A percentile compares a stretch with the other conserved stretches of the same genome.
phyloP scores from a whole-genome alignment of 1,284 basidiomycete species.

The Melampsora americana region DNA sequence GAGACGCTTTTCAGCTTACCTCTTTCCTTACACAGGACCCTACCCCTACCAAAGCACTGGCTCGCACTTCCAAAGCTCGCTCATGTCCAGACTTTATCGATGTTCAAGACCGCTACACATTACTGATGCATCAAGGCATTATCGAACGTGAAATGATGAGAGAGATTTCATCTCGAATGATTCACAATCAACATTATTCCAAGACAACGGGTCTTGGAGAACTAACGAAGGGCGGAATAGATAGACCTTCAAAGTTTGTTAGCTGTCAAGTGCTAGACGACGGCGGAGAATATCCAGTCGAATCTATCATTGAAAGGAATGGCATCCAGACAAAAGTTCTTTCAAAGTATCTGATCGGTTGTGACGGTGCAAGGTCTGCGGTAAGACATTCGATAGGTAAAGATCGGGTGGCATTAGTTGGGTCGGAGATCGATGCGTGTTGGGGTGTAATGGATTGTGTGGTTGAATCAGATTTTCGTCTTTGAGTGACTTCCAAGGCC shows the following conservation, averaged over 20 bases:
- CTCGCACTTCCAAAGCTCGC: slow-evolving; percentile 54
- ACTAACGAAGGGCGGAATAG: neutral
- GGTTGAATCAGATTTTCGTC: slow-evolving; percentile 46
- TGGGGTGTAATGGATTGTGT: slow-evolving; percentile 53
- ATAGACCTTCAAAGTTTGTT: slow-evolving; percentile 47
- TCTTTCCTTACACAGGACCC: slow-evolving; percentile 46
- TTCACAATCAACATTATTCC: neutral
- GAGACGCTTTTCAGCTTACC: neutral
- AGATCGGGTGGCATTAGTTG: slow-evolving; percentile 54
- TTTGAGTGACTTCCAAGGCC: neutral
- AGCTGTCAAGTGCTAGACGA: slow-evolving; percentile 44
- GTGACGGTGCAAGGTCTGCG: slow-evolving; percentile 54
- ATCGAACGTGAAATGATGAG: slow-evolving; percentile 55
- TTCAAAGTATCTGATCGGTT: slow-evolving; percentile 56
- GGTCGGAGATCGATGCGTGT: slow-evolving; percentile 55
- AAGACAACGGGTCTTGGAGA: neutral
- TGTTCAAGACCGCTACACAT: slow-evolving; percentile 56
- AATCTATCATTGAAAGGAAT: slow-evolving; percentile 48
- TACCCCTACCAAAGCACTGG: slow-evolving; percentile 52
- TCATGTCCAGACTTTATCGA: slow-evolving; percentile 57
- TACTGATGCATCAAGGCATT: slow-evolving; percentile 56
- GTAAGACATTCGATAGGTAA: slow-evolving; percentile 53
- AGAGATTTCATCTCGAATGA: slow-evolving; percentile 53
- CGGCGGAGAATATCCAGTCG: slow-evolving; percentile 49
- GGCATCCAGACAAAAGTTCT: slow-evolving; percentile 49